Conservation (phyloP, 768 basidiomycete genomes). For the Trametes cingulata region DNA sequence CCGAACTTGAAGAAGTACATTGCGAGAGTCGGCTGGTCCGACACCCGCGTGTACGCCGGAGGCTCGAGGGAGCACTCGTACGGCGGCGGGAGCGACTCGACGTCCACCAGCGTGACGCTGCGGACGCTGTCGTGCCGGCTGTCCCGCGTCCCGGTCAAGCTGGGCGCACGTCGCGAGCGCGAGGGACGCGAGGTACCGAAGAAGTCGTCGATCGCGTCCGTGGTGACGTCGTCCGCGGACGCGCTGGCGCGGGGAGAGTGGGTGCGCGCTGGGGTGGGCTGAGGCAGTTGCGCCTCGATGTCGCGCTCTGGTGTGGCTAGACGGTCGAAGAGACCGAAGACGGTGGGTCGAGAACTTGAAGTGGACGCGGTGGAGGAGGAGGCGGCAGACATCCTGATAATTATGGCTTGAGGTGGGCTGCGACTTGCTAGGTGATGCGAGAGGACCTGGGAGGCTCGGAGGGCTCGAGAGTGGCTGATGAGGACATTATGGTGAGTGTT, state of each 20-base stretch:
- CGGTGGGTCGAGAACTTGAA: slow-evolving; percentile 2
- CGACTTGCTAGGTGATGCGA: slow-evolving; percentile 2
- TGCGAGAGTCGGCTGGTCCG: slow-evolving; percentile 46
- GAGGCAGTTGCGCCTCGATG: slow-evolving; percentile 13
- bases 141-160: slow-evolving; percentile 28
- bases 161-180: slow-evolving; percentile 4
- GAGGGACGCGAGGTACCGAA: slow-evolving; percentile 29
- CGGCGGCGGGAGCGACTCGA: slow-evolving; percentile 32
- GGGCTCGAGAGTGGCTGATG: slow-evolving; percentile 1
- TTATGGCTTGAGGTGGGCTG: not conserved
- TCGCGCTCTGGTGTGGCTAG: not conserved
- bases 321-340: slow-evolving; percentile 15
- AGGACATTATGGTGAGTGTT: not conserved
- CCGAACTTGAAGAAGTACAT: slow-evolving; percentile 51
- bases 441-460: not conserved
- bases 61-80: slow-evolving; percentile 33
- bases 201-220: slow-evolving; percentile 29
- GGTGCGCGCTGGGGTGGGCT: slow-evolving; percentile 1
- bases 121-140: slow-evolving; percentile 34
- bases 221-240: slow-evolving; percentile 2
- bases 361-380: not conserved
- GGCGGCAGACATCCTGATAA: not conserved
- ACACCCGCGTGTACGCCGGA: slow-evolving; percentile 36
- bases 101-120: not conserved
- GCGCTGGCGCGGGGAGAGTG: slow-evolving; percentile 3